A percentile compares a stretch with the other conserved stretches of the same genome.
Evolutionary conservation across 2,329 filamentous ascomycete genomes (phyloP).

Genomic region (Aspergillus bombycis): DNA sequence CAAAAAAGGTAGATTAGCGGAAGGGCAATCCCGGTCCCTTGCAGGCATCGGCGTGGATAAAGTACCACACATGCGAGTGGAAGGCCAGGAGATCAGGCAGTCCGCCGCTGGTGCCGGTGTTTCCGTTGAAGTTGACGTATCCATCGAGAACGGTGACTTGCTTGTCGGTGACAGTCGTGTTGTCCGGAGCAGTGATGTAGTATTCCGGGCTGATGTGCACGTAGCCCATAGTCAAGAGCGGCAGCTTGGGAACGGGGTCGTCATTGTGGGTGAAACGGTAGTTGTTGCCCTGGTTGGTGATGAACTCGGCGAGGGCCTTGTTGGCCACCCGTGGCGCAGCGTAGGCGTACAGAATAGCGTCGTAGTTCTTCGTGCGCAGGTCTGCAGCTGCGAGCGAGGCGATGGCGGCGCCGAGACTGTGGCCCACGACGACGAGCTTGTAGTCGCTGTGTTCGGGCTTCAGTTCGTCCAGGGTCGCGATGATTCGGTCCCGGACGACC

Average conservation of each 20-base stretch:
- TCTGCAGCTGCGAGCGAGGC: slow-evolving; percentile 63
- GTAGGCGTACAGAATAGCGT: slow-evolving; percentile 65
- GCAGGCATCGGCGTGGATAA: slow-evolving; percentile 26
- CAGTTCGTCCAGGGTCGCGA: slow-evolving; percentile 36
- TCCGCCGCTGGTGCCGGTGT: slow-evolving; percentile 26
- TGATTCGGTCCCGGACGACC: slow-evolving; percentile 37
- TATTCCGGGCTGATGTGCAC: slow-evolving; percentile 72
- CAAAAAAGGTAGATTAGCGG: background rate
- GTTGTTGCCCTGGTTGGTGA: slow-evolving; percentile 57
- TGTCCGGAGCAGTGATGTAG: slow-evolving; percentile 53
- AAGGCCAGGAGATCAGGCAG: slow-evolving; percentile 18
- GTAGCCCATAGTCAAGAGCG: slow-evolving; percentile 63
- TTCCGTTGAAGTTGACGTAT: slow-evolving; percentile 27
- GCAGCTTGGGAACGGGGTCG: slow-evolving; percentile 71
- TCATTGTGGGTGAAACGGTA: slow-evolving; percentile 68
- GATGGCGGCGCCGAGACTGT: slow-evolving; percentile 70
- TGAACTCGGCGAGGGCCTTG: slow-evolving; percentile 55
- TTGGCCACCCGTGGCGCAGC: slow-evolving; percentile 70
- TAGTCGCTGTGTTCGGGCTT: slow-evolving; percentile 34
- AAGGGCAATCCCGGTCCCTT: slow-evolving; percentile 19
- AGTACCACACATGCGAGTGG: slow-evolving; percentile 32
- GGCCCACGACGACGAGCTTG: slow-evolving; percentile 57
- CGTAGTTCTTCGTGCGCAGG: slow-evolving; percentile 54
- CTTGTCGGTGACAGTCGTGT: slow-evolving; percentile 20
- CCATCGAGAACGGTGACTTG: slow-evolving; percentile 28